phyloP scores from a whole-genome alignment of 2,329 filamentous ascomycete genomes.

The Paraconiothyrium brasiliense region DNA sequence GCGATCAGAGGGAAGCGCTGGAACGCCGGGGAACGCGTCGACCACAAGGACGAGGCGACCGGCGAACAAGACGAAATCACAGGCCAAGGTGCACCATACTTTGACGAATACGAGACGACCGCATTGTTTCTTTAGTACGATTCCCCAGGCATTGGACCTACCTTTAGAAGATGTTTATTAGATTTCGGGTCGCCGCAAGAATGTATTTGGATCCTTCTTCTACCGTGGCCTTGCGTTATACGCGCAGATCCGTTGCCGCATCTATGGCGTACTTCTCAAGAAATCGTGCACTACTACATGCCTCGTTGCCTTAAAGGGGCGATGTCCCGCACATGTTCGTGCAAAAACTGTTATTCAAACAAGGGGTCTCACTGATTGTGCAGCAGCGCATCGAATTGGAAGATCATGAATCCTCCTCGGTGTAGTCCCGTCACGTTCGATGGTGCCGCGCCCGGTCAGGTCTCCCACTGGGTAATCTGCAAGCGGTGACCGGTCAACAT shows the following conservation, averaged over 20 bases:
- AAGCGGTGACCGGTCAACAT: background rate
- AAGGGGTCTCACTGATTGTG: background rate
- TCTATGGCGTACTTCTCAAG: constrained; percentile 17
- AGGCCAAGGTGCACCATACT: constrained; percentile 13
- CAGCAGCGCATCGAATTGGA: background rate
- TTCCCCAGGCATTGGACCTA: constrained; percentile 11
- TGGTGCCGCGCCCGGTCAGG: background rate
- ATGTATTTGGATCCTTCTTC: constrained; percentile 6
- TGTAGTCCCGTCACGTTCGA: background rate
- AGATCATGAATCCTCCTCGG: background rate
- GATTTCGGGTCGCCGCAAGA: constrained; percentile 10
- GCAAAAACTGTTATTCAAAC: background rate
- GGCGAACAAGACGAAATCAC: constrained; percentile 6
- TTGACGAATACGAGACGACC: constrained; percentile 1
- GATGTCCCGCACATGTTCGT: background rate
- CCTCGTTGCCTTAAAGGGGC: background rate
- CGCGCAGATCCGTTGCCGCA: constrained; percentile 2
- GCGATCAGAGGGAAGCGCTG: constrained; percentile 47
- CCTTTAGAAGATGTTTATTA: constrained; percentile 12
- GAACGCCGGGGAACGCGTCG: constrained; percentile 1
- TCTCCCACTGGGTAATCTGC: background rate
- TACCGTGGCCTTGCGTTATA: background rate
- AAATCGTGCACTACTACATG: constrained; percentile 11
- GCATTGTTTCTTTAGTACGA: constrained; percentile 10
- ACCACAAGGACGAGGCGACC: constrained; percentile 11